phyloP scores from a whole-genome alignment of 306 rosid species.

The Herpetospermum pedunculosum region DNA sequence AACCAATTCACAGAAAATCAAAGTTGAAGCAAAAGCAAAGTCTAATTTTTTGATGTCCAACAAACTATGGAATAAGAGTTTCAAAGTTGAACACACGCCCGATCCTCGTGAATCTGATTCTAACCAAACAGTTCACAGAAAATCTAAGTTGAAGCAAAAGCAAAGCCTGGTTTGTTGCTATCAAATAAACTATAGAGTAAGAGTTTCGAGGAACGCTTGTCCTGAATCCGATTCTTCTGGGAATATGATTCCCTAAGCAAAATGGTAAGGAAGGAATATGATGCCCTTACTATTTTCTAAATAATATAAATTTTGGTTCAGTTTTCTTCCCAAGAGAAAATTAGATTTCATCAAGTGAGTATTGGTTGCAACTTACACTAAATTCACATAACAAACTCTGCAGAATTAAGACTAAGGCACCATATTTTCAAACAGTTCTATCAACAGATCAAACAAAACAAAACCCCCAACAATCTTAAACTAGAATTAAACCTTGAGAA shows the following conservation, averaged over 20 bases:
- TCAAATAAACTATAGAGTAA: background rate
- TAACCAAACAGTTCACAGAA: background rate
- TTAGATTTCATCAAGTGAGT: background rate
- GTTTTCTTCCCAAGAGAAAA: background rate
- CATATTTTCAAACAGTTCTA: background rate
- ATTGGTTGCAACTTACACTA: background rate
- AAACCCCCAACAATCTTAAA: background rate
- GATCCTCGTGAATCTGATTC: background rate
- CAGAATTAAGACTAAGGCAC: background rate
- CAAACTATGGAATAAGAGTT: background rate
- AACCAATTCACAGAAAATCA: background rate
- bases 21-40: background rate
- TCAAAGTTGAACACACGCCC: background rate
- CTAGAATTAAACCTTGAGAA: background rate
- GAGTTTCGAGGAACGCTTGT: background rate
- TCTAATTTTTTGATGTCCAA: background rate
- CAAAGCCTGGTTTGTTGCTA: background rate
- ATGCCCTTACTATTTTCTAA: background rate
- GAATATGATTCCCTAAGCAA: slow-evolving; percentile 1
- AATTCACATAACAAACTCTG: background rate
- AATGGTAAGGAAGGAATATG: background rate
- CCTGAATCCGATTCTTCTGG: background rate
- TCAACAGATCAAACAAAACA: background rate
- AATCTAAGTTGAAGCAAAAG: background rate
- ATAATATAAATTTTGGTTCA: background rate